Conservation (phyloP, 208 protist genomes). For the Entamoeba moshkovskii region DNA sequence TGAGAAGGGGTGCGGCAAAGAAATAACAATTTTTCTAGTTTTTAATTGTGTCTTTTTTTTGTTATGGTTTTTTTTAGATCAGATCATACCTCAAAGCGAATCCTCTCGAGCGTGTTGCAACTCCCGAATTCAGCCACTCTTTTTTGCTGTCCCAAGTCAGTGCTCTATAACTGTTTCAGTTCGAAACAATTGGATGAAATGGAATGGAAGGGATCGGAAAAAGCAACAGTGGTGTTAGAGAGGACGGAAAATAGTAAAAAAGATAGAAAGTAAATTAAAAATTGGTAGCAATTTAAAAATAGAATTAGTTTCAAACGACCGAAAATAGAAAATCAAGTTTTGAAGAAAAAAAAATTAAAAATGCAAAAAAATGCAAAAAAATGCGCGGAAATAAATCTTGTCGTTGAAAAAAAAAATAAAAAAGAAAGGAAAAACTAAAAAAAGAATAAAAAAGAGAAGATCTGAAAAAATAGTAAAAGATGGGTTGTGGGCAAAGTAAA, state of each 20-base stretch:
- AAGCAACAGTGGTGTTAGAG: too few relatives aligned
- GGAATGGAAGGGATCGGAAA: too few relatives aligned
- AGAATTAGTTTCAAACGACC: slow-evolving; percentile 71
- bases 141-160: too few relatives aligned
- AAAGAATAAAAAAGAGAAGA: not conserved
- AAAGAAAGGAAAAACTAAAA: not conserved
- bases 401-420: not conserved
- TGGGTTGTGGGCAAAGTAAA: not conserved
- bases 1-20: too few relatives aligned
- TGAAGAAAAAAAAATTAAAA: not conserved
- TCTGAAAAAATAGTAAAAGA: not conserved
- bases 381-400: not conserved
- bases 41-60: too few relatives aligned
- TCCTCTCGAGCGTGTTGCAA: too few relatives aligned
- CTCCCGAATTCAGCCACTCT: too few relatives aligned
- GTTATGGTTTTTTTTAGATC: too few relatives aligned
- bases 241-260: not conserved
- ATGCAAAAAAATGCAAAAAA: not conserved
- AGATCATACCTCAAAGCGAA: too few relatives aligned
- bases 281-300: slow-evolving; percentile 40
- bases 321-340: not conserved
- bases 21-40: too few relatives aligned
- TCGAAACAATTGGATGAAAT: too few relatives aligned
- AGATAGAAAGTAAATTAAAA: not conserved
- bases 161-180: too few relatives aligned